These are phyloP conservation scores for Lathyrus tuberosus DNA, from an alignment of 306 rosid genomes.

Conservation along the genomic window DNA sequence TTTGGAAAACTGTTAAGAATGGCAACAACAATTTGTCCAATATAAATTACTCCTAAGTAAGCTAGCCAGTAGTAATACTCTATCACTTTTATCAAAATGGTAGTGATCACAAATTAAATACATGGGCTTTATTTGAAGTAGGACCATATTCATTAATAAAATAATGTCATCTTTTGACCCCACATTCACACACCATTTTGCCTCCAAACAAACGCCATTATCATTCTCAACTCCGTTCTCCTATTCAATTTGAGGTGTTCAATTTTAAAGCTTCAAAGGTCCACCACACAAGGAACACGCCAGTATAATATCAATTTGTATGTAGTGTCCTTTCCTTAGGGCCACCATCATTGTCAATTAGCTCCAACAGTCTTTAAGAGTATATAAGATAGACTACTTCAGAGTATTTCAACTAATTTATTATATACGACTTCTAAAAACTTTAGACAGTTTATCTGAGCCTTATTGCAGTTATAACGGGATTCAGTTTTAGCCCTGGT, in stretches of 20 bases:
- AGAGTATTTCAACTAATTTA: no score
- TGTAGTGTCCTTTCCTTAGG: conserved; percentile 22
- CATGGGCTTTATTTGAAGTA: conserved; percentile 30
- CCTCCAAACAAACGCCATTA: conserved; percentile 66
- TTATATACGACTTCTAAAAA: no score
- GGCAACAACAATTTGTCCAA: no score
- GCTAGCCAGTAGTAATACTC: background rate
- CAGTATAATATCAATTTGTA: conserved; percentile 34
- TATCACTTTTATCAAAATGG: background rate
- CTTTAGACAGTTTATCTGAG: no score
- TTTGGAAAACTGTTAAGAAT: no score
- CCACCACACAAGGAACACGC: conserved; percentile 13
- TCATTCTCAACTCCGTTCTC: conserved; percentile 36
- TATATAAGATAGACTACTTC: no score
- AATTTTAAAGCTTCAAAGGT: conserved; percentile 23
- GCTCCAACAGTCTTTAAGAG: no score
- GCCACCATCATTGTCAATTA: conserved; percentile 38
- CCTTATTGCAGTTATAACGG: no score
- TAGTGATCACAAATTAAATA: background rate
- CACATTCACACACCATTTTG: conserved; percentile 64
- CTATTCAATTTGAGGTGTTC: conserved; percentile 18
- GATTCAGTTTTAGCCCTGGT: no score
- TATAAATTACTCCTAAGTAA: no score
- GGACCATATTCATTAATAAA: conserved; percentile 51
- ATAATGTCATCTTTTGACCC: conserved; percentile 40